Evolutionary conservation across 345 rosid species (phyloP), one percentile per base, ranked within the genome.

Genomic region (Eucalyptus tenuipes): DNA sequence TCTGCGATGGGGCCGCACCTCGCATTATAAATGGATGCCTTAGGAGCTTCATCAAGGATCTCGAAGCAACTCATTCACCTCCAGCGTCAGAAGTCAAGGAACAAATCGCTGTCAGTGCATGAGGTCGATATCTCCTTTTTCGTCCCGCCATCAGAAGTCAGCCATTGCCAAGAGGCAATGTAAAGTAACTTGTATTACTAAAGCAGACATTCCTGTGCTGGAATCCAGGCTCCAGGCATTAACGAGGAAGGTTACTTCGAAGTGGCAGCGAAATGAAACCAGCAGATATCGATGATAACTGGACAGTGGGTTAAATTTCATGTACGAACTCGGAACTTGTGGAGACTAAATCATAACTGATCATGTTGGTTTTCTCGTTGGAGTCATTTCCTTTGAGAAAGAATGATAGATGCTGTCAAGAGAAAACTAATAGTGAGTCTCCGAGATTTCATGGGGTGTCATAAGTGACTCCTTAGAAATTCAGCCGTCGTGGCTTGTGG

Each of bases 1-100:
- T 98, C 92, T 98, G 99, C 44, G 99, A 98, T 79, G 99, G 99
- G 85, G 92, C 98, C 44, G 99, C 98, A 11, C 99, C 99, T 40
- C 97, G 99, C 49, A 90, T 96, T 81, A 96, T 98, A 86, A 98
- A 98, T 17, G 99, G 99, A 66, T 98, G 99, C 90, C 94, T 98
- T n/a, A 90, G 99, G 89, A 96, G 97, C 66, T 98, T 94, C 88
- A 91, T 96, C 89, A 96, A 94, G 91, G 96, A 93, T 85, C 88
- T 90, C 25, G 85, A 91, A 85, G 93, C 89, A 89, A 89, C 85
- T 48, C 47, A 85, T 79, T 52, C 85, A 45, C 85, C 90, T 86
- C 90, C 88, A 90, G 92, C 92, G 87, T 84, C 94, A 33, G 89
- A 92, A 88, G 33, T 87, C 40, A 87, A 91, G 87, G 89, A 92